phyloP scores from a whole-genome alignment of 768 basidiomycete species.

The Naematelia aurantialba region DNA sequence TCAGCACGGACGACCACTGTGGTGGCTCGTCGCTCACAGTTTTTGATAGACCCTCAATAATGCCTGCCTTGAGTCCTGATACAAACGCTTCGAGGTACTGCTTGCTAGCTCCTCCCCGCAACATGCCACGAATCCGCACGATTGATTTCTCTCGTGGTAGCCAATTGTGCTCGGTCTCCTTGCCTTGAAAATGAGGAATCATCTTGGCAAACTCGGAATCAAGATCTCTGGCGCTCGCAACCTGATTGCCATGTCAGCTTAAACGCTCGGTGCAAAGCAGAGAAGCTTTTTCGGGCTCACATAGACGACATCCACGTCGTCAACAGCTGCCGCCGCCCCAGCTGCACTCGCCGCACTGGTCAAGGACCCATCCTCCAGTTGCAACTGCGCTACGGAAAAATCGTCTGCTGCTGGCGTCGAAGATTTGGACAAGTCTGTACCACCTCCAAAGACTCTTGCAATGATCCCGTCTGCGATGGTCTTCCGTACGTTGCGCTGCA shows the following conservation, averaged over 20 bases:
- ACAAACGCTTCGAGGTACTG: constrained; percentile 74
- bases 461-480: constrained; percentile 78
- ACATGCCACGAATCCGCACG: constrained; percentile 77
- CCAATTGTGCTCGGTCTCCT: constrained; percentile 97
- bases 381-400: too few relatives aligned
- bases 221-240: constrained; percentile 79
- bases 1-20: neutral
- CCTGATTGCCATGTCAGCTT: constrained; percentile 46
- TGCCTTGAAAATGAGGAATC: constrained; percentile 82
- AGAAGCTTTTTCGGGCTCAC: constrained; percentile 18
- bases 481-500: constrained; percentile 73
- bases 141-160: constrained; percentile 71
- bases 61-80: constrained; percentile 67
- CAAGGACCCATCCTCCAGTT: too few relatives aligned
- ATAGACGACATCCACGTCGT: constrained; percentile 41
- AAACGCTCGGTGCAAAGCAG: neutral
- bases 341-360: neutral
- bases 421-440: neutral
- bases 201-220: constrained; percentile 79
- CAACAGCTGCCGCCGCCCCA: constrained; percentile 12
- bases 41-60: constrained; percentile 78
- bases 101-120: constrained; percentile 75
- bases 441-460: constrained; percentile 28
- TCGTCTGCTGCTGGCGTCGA: constrained; percentile 9
- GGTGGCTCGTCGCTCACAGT: constrained; percentile 58